phyloP scores from a whole-genome alignment of 2,329 filamentous ascomycete genomes.

The Fusarium nodosum region DNA sequence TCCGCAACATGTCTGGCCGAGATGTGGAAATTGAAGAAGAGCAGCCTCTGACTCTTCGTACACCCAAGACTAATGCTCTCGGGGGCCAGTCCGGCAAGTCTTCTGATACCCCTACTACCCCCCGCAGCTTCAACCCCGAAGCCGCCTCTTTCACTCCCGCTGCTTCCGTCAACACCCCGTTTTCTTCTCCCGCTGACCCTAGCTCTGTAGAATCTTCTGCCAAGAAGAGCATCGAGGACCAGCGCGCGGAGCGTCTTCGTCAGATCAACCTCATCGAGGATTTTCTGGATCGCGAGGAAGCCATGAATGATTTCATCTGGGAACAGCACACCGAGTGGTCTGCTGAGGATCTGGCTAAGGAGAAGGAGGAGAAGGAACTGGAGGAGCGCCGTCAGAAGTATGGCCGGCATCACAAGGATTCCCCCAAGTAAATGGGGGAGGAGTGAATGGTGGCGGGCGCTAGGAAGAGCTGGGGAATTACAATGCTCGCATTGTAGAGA shows the following conservation, averaged over 20 bases:
- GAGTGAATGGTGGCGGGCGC: neutral
- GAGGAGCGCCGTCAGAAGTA: constrained; percentile 2
- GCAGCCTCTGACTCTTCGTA: neutral
- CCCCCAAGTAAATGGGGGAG: neutral
- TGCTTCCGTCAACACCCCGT: neutral
- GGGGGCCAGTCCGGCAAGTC: neutral
- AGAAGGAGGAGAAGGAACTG: constrained; percentile 3
- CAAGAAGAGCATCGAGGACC: neutral
- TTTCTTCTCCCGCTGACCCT: neutral
- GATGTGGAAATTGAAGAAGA: neutral
- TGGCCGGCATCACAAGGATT: neutral
- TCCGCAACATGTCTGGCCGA: neutral
- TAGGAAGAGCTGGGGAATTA: too few species aligned
- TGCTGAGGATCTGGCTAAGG: neutral
- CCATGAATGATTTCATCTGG: neutral
- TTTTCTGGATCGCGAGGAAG: neutral
- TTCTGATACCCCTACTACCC: neutral
- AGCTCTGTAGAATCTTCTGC: neutral
- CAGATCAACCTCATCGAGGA: neutral
- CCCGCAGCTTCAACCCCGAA: neutral
- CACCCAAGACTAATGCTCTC: too few species aligned
- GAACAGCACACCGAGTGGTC: neutral
- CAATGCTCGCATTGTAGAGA: neutral
- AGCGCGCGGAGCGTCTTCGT: neutral
- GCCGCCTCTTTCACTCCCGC: neutral